phyloP scores from a whole-genome alignment of 176 grass and related monocot species.

The Melocanna baccifera region DNA sequence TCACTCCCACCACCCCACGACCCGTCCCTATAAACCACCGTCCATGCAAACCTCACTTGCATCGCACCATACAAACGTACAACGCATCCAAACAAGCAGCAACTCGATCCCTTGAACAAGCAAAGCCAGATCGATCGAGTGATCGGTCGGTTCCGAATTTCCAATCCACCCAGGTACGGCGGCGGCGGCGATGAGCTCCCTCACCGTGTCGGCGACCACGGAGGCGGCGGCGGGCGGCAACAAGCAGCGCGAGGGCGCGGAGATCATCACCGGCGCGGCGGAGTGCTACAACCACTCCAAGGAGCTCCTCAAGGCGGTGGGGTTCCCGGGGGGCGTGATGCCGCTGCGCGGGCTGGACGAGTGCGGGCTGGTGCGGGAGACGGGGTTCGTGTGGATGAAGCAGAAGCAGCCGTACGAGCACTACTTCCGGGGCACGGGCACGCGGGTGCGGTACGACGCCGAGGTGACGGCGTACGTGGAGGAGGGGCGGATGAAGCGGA shows the following conservation, averaged over 20 bases:
- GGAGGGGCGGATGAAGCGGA: constrained; percentile 73
- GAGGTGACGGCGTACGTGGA: constrained; percentile 94
- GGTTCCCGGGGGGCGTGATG: constrained; percentile 77
- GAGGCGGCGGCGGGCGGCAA: not conserved
- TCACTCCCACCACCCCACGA: not conserved
- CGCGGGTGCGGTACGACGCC: constrained; percentile 60
- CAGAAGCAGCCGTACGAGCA: constrained; percentile 77
- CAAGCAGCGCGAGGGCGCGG: constrained; percentile 53
- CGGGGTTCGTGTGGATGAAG: constrained; percentile 92
- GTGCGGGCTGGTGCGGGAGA: constrained; percentile 74
- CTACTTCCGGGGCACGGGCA: constrained; percentile 63
- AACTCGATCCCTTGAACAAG: not conserved
- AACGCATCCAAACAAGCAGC: not conserved
- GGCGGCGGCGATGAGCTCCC: constrained; percentile 45
- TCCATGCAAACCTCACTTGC: not conserved
- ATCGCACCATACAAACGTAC: not conserved
- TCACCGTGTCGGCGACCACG: constrained; percentile 23
- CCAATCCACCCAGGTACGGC: not conserved
- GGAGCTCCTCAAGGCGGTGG: constrained; percentile 64
- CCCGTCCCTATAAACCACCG: constrained; percentile 16
- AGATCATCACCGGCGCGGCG: constrained; percentile 62
- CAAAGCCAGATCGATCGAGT: not conserved
- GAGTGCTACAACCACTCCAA: constrained; percentile 75
- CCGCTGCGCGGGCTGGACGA: constrained; percentile 76
- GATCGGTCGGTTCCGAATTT: not conserved